Conservation (phyloP, 23 red algal genomes). For the Cyanidiococcus yangmingshanensis region DNA sequence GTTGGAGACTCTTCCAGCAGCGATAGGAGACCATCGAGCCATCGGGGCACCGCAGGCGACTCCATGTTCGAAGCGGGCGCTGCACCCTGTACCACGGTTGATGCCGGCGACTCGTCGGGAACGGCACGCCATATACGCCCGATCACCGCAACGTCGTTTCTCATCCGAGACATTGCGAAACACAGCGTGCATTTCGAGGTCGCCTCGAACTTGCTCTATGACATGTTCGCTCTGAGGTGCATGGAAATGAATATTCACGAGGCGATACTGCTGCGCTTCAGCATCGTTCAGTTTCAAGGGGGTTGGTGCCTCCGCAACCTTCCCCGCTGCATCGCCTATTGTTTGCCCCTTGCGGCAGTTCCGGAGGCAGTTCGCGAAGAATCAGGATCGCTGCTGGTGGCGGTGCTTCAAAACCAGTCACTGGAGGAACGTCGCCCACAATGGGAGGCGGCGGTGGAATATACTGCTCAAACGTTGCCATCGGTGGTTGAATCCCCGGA, state of each 20-base stretch:
- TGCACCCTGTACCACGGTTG: neutral
- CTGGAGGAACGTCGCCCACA: slow-evolving; percentile 5
- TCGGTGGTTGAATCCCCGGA: neutral
- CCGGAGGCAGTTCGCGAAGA: neutral
- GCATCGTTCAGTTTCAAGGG: neutral
- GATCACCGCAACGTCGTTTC: slow-evolving; percentile 17
- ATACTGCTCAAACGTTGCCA: slow-evolving; percentile 6
- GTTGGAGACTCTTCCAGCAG: neutral
- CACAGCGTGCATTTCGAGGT: slow-evolving; percentile 19
- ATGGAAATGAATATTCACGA: slow-evolving; percentile 6
- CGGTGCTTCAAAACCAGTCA: slow-evolving; percentile 10
- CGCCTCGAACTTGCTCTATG: neutral
- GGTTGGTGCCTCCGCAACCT: neutral
- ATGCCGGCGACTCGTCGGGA: neutral
- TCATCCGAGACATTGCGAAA: slow-evolving; percentile 9
- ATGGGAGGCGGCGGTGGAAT: slow-evolving; percentile 12
- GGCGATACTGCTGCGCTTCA: neutral
- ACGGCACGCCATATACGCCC: slow-evolving; percentile 3
- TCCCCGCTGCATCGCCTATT: neutral
- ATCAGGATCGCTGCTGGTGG: slow-evolving; percentile 2
- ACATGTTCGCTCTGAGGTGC: slow-evolving; percentile 20
- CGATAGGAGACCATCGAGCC: slow-evolving; percentile 5
- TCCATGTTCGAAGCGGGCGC: neutral
- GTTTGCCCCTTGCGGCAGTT: neutral
- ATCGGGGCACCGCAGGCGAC: neutral